phyloP scores from a whole-genome alignment of 257 asterid genomes.

The Handroanthus guayacan region DNA sequence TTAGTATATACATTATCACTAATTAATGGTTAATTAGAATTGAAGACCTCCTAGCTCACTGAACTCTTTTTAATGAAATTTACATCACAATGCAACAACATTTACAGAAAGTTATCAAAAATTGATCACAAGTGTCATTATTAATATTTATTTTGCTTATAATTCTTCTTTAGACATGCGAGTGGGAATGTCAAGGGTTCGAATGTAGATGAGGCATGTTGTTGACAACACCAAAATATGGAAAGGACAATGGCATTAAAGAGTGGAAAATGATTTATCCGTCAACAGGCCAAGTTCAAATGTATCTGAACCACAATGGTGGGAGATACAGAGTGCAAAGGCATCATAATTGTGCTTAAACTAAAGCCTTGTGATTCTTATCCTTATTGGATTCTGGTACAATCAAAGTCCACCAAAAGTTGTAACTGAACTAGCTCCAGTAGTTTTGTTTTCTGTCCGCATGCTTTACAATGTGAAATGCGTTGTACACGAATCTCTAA shows the following conservation, averaged over 20 bases:
- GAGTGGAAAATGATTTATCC: constrained; percentile 26
- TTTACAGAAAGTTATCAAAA: too few relatives aligned
- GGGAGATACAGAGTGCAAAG: constrained; percentile 25
- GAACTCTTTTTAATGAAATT: too few relatives aligned
- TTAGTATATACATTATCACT: too few relatives aligned
- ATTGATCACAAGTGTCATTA: too few relatives aligned
- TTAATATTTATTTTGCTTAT: too few relatives aligned
- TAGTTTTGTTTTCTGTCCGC: background rate
- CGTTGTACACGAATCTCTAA: background rate
- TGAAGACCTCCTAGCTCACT: too few relatives aligned
- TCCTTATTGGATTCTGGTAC: constrained; percentile 33
- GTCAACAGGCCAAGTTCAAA: constrained; percentile 40
- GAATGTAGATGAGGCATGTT: background rate
- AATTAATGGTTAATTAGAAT: too few relatives aligned
- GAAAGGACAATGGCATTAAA: background rate
- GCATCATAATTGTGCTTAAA: constrained; percentile 36
- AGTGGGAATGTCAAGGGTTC: background rate
- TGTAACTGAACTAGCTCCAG: background rate
- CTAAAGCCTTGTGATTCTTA: constrained; percentile 33
- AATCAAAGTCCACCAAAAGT: constrained; percentile 31
- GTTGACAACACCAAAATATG: background rate
- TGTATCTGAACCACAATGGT: constrained; percentile 28
- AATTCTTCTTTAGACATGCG: too few relatives aligned
- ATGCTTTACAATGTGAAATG: constrained; percentile 9
- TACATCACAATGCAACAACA: too few relatives aligned